Conservation (phyloP, 129 eudicot genomes). For the Flaveria robusta region DNA sequence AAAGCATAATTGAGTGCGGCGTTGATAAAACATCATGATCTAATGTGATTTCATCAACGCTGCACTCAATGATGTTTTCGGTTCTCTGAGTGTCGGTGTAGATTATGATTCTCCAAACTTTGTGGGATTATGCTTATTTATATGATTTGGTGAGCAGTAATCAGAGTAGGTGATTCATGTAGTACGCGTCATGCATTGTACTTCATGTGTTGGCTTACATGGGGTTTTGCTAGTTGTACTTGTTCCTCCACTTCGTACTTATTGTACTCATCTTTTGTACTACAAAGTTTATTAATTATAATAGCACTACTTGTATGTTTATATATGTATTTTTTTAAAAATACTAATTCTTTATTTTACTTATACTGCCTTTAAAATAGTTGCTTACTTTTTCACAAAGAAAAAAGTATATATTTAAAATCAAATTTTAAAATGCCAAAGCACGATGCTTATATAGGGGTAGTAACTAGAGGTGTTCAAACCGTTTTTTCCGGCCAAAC, state of each 20-base stretch:
- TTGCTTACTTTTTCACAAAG: neutral
- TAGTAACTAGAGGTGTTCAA: no score
- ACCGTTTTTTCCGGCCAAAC: no score
- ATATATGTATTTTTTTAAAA: neutral
- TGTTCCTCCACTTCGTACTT: constrained; percentile 1
- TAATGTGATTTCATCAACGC: constrained; percentile 72
- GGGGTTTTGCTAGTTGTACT: constrained; percentile 30
- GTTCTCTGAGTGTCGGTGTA: constrained; percentile 35
- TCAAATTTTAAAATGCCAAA: neutral
- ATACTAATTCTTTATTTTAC: neutral
- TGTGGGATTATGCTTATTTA: constrained; percentile 3
- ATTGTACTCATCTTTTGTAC: constrained; percentile 28
- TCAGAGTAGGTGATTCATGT: constrained; percentile 12
- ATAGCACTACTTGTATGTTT: neutral
- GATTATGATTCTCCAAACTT: neutral
- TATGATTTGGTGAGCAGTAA: neutral
- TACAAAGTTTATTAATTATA: neutral
- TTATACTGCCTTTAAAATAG: neutral
- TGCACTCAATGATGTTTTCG: constrained; percentile 92
- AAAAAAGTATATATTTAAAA: neutral
- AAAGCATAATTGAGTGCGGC: constrained; percentile 72
- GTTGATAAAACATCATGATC: constrained; percentile 39
- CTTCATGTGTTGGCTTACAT: constrained; percentile 22
- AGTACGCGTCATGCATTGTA: constrained; percentile 35
- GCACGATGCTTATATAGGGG: no score